Conservation (phyloP, 1,284 basidiomycete genomes). For the Leccinum solheimii region DNA sequence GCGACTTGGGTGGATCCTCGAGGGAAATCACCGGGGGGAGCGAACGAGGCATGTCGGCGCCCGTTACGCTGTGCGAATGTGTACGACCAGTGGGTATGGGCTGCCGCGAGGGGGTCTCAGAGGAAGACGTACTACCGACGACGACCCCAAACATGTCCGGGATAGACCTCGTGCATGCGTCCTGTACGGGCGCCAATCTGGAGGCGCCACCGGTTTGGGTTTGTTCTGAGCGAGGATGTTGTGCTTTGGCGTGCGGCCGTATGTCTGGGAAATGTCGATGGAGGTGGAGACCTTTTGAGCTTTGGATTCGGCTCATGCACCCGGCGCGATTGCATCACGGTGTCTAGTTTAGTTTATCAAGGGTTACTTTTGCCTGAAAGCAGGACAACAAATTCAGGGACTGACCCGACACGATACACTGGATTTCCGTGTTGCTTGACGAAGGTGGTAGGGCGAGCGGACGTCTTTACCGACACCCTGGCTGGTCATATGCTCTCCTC, state of each 20-base stretch:
- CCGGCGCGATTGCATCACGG: slow-evolving; percentile 57
- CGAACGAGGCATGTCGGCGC: slow-evolving; percentile 57
- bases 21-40: slow-evolving; percentile 17
- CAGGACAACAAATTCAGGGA: slow-evolving; percentile 12
- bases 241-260: slow-evolving; percentile 36
- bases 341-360: slow-evolving; percentile 39
- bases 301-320: slow-evolving; percentile 35
- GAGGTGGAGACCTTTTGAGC: slow-evolving; percentile 36
- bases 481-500: slow-evolving; percentile 53
- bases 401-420: slow-evolving; percentile 74
- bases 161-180: slow-evolving; percentile 60
- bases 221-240: slow-evolving; percentile 55
- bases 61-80: slow-evolving; percentile 77
- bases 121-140: slow-evolving; percentile 23
- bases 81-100: slow-evolving; percentile 50
- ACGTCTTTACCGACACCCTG: slow-evolving; percentile 63
- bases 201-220: slow-evolving; percentile 41
- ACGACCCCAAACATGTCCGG: slow-evolving; percentile 52
- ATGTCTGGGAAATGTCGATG: slow-evolving; percentile 20
- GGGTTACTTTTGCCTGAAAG: slow-evolving; percentile 7
- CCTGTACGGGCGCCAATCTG: slow-evolving; percentile 17
- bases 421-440: slow-evolving; percentile 75
- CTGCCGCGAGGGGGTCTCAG: slow-evolving; percentile 25
- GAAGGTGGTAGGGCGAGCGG: slow-evolving; percentile 74
- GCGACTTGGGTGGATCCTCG: slow-evolving; percentile 17